These are phyloP conservation scores for Acephala macrosclerotiorum DNA, from an alignment of 2,329 filamentous ascomycete genomes.

Conservation along the genomic window DNA sequence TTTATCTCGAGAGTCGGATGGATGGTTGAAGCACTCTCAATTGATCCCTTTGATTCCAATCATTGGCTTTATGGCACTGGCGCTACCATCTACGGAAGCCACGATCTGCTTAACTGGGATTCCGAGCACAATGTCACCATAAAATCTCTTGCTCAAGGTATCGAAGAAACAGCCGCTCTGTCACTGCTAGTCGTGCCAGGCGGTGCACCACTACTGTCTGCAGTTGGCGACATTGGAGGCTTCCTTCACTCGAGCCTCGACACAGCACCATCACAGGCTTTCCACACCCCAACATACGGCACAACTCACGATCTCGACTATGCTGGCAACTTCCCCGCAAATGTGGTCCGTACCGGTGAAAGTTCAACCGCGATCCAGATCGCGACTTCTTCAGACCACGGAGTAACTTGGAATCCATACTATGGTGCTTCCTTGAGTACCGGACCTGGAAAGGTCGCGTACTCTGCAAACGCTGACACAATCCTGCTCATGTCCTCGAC, in stretches of 20 bases:
- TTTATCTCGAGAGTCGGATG: conserved; percentile 53
- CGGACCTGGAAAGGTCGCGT: conserved; percentile 27
- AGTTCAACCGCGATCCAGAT: conserved; percentile 21
- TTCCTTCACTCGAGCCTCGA: conserved; percentile 31
- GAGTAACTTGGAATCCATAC: conserved; percentile 26
- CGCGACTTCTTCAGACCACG: conserved; percentile 31
- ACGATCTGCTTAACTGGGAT: conserved; percentile 33
- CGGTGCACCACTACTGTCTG: conserved; percentile 37
- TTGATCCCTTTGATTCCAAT: conserved; percentile 64
- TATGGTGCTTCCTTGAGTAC: conserved; percentile 24
- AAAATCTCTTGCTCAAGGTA: conserved; percentile 35
- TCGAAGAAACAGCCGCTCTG: conserved; percentile 39
- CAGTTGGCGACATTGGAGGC: conserved; percentile 40
- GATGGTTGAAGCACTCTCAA: conserved; percentile 67
- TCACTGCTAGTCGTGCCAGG: conserved; percentile 34
- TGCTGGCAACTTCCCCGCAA: conserved; percentile 32
- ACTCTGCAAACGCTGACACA: conserved; percentile 29
- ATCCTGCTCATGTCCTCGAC: conserved; percentile 25
- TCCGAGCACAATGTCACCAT: conserved; percentile 27
- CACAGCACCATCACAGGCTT: conserved; percentile 27
- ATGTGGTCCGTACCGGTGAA: conserved; percentile 30
- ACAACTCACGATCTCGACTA: conserved; percentile 39
- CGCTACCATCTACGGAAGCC: conserved; percentile 59
- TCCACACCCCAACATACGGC: conserved; percentile 25
- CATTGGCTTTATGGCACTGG: conserved; percentile 68